These are phyloP conservation scores for Holtermanniella nyarrowii DNA, from an alignment of 768 basidiomycete genomes.

Conservation along the genomic window DNA sequence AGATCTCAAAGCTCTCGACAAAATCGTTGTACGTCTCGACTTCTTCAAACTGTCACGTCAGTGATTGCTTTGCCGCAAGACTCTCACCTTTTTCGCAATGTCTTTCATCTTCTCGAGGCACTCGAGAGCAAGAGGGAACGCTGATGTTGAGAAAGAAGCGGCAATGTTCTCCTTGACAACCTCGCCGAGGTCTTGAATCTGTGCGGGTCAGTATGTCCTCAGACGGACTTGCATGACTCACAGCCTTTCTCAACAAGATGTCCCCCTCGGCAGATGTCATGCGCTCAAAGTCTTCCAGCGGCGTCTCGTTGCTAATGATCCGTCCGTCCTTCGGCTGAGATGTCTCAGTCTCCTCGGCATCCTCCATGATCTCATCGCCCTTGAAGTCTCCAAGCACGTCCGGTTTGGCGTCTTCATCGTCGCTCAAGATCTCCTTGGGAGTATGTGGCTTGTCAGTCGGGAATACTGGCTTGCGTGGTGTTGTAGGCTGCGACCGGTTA, in stretches of 20 bases:
- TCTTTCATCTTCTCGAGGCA: constrained; percentile 62
- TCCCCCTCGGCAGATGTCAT: constrained; percentile 60
- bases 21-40: constrained; percentile 37
- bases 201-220: neutral
- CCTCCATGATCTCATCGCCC: neutral
- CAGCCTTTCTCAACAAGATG: constrained; percentile 64
- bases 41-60: constrained; percentile 24
- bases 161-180: constrained; percentile 62
- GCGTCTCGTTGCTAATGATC: constrained; percentile 63
- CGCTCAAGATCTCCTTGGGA: neutral
- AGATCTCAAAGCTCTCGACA: constrained; percentile 14
- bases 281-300: constrained; percentile 64
- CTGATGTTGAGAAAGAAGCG: constrained; percentile 59
- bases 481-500: constrained; percentile 1
- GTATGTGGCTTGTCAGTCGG: too few species aligned
- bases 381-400: constrained; percentile 32
- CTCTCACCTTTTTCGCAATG: constrained; percentile 54
- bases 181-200: constrained; percentile 53
- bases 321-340: constrained; percentile 46
- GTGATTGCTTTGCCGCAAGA: neutral
- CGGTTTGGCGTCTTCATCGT: neutral
- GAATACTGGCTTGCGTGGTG: constrained; percentile 11
- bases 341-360: neutral
- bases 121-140: constrained; percentile 60
- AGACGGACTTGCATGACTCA: constrained; percentile 38